Conservation (phyloP, 768 basidiomycete species). For the Mycena latifolia region DNA sequence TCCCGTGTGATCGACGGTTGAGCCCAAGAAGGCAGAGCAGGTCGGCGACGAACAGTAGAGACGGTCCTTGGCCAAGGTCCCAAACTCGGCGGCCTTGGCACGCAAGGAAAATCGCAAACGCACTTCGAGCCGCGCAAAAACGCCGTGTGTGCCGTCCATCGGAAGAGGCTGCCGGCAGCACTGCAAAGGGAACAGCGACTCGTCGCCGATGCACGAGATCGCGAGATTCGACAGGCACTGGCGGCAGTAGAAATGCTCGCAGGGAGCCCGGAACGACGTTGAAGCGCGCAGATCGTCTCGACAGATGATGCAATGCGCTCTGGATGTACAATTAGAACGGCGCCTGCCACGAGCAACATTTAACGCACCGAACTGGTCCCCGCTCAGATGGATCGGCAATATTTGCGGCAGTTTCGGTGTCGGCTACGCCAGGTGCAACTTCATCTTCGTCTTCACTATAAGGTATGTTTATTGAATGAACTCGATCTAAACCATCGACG, state of each 20-base stretch:
- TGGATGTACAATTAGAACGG: constrained; percentile 13
- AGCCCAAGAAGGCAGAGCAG: constrained; percentile 68
- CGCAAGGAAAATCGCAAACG: constrained; percentile 49
- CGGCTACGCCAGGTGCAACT: not conserved
- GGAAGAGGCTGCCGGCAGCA: constrained; percentile 60
- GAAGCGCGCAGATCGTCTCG: constrained; percentile 44
- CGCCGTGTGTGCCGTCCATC: constrained; percentile 38
- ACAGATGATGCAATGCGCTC: constrained; percentile 57
- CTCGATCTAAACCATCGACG: too few species aligned
- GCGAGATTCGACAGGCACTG: constrained; percentile 58
- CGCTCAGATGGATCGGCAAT: not conserved
- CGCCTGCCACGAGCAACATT: too few species aligned
- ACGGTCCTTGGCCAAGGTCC: constrained; percentile 53
- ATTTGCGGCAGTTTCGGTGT: not conserved
- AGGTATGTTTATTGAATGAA: not conserved
- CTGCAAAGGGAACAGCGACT: constrained; percentile 63
- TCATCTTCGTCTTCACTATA: not conserved
- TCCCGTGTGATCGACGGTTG: constrained; percentile 39
- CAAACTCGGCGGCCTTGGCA: constrained; percentile 60
- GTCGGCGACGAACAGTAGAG: constrained; percentile 64
- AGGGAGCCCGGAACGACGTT: constrained; percentile 53
- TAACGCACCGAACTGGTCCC: constrained; percentile 3
- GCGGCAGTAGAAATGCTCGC: constrained; percentile 61
- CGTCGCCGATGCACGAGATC: constrained; percentile 58
- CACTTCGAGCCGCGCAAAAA: constrained; percentile 37